Evolutionary conservation across 2,329 filamentous ascomycete genomes (phyloP).

Genomic region (Epichloe amarillans): DNA sequence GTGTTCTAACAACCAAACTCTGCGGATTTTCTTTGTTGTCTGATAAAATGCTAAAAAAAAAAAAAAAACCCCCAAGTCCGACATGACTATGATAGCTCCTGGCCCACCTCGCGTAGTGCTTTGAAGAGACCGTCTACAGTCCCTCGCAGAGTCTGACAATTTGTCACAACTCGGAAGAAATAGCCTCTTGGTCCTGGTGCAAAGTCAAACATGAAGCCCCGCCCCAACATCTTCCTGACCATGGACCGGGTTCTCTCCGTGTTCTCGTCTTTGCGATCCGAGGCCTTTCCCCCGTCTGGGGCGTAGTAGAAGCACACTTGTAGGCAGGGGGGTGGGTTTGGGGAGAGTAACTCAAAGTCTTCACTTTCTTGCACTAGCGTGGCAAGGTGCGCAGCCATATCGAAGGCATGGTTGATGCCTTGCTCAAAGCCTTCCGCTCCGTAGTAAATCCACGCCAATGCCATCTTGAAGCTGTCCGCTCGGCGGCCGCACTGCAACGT

Average conservation of each 20-base stretch:
- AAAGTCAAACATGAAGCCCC: conserved; percentile 48
- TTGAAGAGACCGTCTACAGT: conserved; percentile 41
- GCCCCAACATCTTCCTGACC: conserved; percentile 30
- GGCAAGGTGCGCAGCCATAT: conserved; percentile 54
- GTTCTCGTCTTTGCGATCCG: conserved; percentile 28
- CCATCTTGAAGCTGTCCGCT: conserved; percentile 75
- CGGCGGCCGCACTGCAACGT: conserved; percentile 85
- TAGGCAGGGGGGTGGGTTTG: conserved; percentile 69
- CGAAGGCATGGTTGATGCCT: conserved; percentile 60
- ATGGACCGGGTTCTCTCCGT: conserved; percentile 35
- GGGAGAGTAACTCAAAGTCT: conserved; percentile 58
- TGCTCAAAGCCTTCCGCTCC: conserved; percentile 57
- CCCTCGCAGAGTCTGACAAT: conserved; percentile 35
- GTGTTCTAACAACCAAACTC: no score
- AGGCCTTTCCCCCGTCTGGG: conserved; percentile 32
- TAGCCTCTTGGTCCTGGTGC: conserved; percentile 39
- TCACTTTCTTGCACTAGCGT: conserved; percentile 35
- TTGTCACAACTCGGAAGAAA: conserved; percentile 46
- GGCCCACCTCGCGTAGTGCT: conserved; percentile 34
- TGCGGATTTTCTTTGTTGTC: no score
- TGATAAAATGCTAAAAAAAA: not conserved
- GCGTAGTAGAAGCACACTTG: conserved; percentile 92
- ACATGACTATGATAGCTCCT: conserved; percentile 4
- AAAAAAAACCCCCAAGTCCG: not conserved
- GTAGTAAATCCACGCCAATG: conserved; percentile 80